These are phyloP conservation scores for Solanum chilense DNA, from an alignment of 257 asterid genomes.

Conservation along the genomic window DNA sequence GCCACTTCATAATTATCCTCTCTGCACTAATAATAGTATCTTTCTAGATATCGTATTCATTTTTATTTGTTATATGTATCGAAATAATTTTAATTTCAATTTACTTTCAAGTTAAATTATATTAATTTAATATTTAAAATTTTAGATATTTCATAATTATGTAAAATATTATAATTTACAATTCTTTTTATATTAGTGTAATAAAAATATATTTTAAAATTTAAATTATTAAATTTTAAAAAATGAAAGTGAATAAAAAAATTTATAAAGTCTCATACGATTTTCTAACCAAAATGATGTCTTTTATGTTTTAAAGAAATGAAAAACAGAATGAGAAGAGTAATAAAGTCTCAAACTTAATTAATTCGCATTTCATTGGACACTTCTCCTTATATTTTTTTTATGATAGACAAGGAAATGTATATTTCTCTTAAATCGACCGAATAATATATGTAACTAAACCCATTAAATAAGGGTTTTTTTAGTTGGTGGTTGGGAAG, in stretches of 20 bases:
- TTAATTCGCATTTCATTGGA: not conserved
- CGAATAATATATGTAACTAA: not conserved
- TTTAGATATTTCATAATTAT: no score
- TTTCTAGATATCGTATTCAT: not conserved
- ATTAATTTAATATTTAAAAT: no score
- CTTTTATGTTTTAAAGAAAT: not conserved
- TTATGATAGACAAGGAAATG: not conserved
- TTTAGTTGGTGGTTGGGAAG: not conserved
- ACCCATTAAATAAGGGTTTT: not conserved
- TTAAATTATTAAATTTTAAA: no score
- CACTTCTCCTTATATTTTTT: not conserved
- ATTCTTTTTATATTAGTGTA: no score
- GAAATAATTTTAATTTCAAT: accelerated
- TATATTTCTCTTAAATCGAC: not conserved
- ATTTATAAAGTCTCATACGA: no score
- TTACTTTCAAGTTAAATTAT: no score
- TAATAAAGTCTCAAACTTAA: not conserved
- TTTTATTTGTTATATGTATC: not conserved
- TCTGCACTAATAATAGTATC: not conserved
- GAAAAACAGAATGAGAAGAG: not conserved
- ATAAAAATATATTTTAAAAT: no score
- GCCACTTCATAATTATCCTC: not conserved
- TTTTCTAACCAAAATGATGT: not conserved
- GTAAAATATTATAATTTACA: accelerated
- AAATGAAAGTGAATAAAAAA: no score